Conservation (phyloP, 1,139 yeast genomes). For the Hyphopichia buzzinii region DNA sequence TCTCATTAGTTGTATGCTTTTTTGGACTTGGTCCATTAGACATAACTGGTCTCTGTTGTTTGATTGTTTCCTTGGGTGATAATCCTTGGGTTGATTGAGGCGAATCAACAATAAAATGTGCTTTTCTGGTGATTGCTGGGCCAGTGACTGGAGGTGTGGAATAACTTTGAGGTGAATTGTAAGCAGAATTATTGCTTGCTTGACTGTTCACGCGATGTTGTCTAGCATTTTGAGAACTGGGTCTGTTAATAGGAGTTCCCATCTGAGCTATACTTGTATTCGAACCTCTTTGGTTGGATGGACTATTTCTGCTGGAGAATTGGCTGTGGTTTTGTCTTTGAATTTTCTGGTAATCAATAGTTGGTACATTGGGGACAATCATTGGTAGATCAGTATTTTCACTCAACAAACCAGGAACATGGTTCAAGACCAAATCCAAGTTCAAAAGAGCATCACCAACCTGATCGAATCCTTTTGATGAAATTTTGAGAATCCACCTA, state of each 20-base stretch:
- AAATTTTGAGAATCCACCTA: slow-evolving; percentile 69
- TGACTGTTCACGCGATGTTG: slow-evolving; percentile 6
- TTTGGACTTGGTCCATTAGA: no score
- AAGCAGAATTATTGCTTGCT: slow-evolving; percentile 14
- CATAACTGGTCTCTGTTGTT: slow-evolving; percentile 16
- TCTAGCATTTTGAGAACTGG: slow-evolving; percentile 2
- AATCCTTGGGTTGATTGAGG: slow-evolving; percentile 34
- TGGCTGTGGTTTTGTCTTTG: slow-evolving; percentile 7
- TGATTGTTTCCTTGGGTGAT: slow-evolving; percentile 30
- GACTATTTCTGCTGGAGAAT: slow-evolving; percentile 2
- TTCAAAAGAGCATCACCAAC: slow-evolving; percentile 67
- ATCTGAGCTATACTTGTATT: slow-evolving; percentile 2
- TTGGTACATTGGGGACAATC: slow-evolving; percentile 35
- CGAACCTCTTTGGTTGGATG: slow-evolving; percentile 9
- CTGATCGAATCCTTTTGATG: slow-evolving; percentile 73
- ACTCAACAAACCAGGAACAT: slow-evolving; percentile 63
- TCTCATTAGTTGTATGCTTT: no score
- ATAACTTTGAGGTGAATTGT: slow-evolving; percentile 22
- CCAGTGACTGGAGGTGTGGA: slow-evolving; percentile 12
- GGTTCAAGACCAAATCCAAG: slow-evolving; percentile 62
- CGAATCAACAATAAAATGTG: slow-evolving; percentile 18
- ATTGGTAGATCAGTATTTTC: slow-evolving; percentile 44
- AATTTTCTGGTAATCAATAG: slow-evolving; percentile 18
- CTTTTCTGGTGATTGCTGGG: slow-evolving; percentile 12
- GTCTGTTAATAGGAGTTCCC: background rate